A percentile compares a stretch with the other conserved stretches of the same genome.
Conservation (phyloP, 495 filamentous ascomycete genomes). For the Neurospora sp. region DNA sequence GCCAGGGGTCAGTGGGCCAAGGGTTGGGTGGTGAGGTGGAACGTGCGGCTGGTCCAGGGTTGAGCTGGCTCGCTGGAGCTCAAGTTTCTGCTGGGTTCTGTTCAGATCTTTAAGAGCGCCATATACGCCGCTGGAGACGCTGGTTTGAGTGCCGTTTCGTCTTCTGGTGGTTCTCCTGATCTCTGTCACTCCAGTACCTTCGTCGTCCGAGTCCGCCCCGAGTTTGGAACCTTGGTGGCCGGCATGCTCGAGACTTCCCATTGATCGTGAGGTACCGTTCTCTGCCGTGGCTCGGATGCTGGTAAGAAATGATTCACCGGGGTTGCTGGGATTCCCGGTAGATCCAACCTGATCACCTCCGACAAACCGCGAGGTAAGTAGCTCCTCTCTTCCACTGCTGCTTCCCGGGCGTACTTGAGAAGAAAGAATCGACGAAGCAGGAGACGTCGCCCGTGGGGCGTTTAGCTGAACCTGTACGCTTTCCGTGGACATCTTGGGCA, state of each 20-base stretch:
- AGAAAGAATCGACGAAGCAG: slow-evolving; percentile 5
- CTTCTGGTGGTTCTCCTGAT: slow-evolving; percentile 27
- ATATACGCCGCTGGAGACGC: slow-evolving; percentile 6
- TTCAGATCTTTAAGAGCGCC: slow-evolving; percentile 42
- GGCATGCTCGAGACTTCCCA: slow-evolving; percentile 16
- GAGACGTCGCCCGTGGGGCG: slow-evolving; percentile 31
- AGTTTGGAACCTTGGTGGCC: slow-evolving; percentile 3
- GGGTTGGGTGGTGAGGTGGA: slow-evolving; percentile 30
- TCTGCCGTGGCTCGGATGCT: slow-evolving; percentile 4
- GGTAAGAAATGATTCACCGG: slow-evolving; percentile 19
- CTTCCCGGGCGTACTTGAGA: slow-evolving; percentile 24
- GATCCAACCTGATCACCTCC: slow-evolving; percentile 3
- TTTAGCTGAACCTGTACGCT: slow-evolving; percentile 37
- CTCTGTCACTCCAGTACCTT: slow-evolving; percentile 10
- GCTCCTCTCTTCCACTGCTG: slow-evolving; percentile 37
- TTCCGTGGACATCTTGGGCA: slow-evolving; percentile 50
- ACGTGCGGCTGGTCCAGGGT: slow-evolving; percentile 38
- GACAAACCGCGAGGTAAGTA: slow-evolving; percentile 41
- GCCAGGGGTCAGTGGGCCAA: slow-evolving; percentile 16
- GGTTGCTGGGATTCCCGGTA: background rate
- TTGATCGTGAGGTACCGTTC: slow-evolving; percentile 10
- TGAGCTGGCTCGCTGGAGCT: slow-evolving; percentile 58
- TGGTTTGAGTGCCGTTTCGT: slow-evolving; percentile 7
- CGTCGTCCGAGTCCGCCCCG: slow-evolving; percentile 4
- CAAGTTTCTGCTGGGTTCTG: slow-evolving; percentile 61